A percentile compares a stretch with the other conserved stretches of the same genome.
phyloP scores from a whole-genome alignment of 352 stramenopile species.

The Globisporangium okanoganense region DNA sequence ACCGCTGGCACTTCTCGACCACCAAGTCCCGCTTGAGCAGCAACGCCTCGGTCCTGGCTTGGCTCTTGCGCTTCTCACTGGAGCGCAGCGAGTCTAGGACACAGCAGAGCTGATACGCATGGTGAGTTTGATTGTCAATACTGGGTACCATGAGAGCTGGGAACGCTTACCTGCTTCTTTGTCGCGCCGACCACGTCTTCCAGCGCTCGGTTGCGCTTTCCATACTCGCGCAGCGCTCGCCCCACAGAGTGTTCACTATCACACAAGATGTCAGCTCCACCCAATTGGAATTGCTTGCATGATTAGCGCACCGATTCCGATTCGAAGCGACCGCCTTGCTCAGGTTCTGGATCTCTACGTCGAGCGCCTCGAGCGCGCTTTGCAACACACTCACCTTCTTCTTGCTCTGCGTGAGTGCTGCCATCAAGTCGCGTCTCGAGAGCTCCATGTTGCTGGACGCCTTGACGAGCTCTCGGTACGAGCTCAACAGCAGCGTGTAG shows the following conservation, averaged over 20 bases:
- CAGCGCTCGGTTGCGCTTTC: constrained; percentile 44
- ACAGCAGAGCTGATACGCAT: constrained; percentile 21
- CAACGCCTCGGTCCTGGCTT: constrained; percentile 25
- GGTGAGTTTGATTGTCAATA: background rate
- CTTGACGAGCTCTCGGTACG: constrained; percentile 18
- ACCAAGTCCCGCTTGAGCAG: constrained; percentile 50
- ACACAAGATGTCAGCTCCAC: background rate
- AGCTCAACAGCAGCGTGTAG: constrained; percentile 13
- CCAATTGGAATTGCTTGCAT: background rate
- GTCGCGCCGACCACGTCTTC: constrained; percentile 33
- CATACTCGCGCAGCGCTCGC: constrained; percentile 48
- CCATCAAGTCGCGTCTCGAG: constrained; percentile 30
- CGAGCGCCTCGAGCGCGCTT: constrained; percentile 27
- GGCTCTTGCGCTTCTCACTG: constrained; percentile 38
- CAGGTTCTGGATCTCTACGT: constrained; percentile 30
- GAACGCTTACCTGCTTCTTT: constrained; percentile 29
- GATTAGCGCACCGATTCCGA: constrained; percentile 23
- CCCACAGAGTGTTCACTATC: constrained; percentile 38
- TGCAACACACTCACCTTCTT: constrained; percentile 28
- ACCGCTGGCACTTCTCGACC: constrained; percentile 50
- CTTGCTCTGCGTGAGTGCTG: constrained; percentile 24
- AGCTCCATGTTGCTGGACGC: constrained; percentile 24
- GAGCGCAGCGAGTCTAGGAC: constrained; percentile 31
- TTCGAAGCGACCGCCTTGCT: constrained; percentile 24
- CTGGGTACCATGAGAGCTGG: background rate